These are phyloP conservation scores for Fusarium caatingaense DNA, from an alignment of 2,329 filamentous ascomycete genomes.

Conservation along the genomic window DNA sequence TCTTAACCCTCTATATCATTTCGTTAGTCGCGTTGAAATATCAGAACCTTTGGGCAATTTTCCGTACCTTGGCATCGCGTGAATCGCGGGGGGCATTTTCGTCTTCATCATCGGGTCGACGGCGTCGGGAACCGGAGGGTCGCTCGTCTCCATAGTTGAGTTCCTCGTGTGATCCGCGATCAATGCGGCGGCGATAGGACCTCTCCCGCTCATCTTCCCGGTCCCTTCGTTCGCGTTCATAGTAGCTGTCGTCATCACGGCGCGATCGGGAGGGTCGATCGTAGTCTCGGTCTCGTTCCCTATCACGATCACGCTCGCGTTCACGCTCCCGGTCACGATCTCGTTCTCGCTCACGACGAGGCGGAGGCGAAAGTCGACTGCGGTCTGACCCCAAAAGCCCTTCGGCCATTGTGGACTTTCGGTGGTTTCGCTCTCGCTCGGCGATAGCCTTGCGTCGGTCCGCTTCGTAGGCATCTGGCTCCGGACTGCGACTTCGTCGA, in stretches of 20 bases:
- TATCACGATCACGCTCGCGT: slow-evolving; percentile 48
- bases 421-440: slow-evolving; percentile 92
- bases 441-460: slow-evolving; percentile 94
- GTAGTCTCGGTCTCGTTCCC: slow-evolving; percentile 58
- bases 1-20: slow-evolving; percentile 63
- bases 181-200: slow-evolving; percentile 82
- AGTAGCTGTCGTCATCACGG: slow-evolving; percentile 74
- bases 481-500: slow-evolving; percentile 86
- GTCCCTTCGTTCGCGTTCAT: slow-evolving; percentile 87
- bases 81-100: slow-evolving; percentile 73
- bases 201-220: slow-evolving; percentile 92
- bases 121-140: slow-evolving; percentile 74
- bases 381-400: slow-evolving; percentile 66
- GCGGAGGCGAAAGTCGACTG: slow-evolving; percentile 56
- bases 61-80: slow-evolving; percentile 73
- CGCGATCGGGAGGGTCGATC: slow-evolving; percentile 65
- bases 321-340: slow-evolving; percentile 30
- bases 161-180: slow-evolving; percentile 83
- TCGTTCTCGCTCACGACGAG: slow-evolving; percentile 33
- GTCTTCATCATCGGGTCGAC: slow-evolving; percentile 82
- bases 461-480: slow-evolving; percentile 93
- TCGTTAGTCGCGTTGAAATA: slow-evolving; percentile 43
- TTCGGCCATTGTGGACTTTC: slow-evolving; percentile 79
- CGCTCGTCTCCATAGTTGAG: slow-evolving; percentile 88
- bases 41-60: neutral